phyloP scores from a whole-genome alignment of 495 filamentous ascomycete genomes.

The Penicillium maclennaniae region DNA sequence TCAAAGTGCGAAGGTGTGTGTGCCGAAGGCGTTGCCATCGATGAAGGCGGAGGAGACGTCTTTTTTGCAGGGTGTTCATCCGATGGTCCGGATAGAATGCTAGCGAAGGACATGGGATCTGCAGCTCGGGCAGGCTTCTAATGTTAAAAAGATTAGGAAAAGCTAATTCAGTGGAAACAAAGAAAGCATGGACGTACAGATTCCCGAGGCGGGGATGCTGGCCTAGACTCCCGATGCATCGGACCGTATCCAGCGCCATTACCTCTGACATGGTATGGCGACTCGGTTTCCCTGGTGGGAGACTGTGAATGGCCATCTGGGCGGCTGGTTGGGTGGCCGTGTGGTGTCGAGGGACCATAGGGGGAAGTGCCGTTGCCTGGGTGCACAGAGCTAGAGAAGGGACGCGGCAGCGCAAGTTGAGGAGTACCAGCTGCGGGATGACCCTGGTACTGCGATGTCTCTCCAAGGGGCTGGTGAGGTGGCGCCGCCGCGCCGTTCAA shows the following conservation, averaged over 20 bases:
- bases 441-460: slow-evolving; percentile 42
- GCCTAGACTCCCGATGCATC: slow-evolving; percentile 29
- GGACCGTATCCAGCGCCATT: slow-evolving; percentile 32
- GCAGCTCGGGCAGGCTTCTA: slow-evolving; percentile 64
- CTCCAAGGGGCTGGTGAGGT: slow-evolving; percentile 40
- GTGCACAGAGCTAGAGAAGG: slow-evolving; percentile 43
- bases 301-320: slow-evolving; percentile 43
- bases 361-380: slow-evolving; percentile 38
- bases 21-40: slow-evolving; percentile 22
- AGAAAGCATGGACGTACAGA: slow-evolving; percentile 23
- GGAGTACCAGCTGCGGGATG: slow-evolving; percentile 34
- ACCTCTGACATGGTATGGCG: slow-evolving; percentile 32
- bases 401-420: slow-evolving; percentile 35
- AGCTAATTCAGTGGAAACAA: background rate
- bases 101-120: slow-evolving; percentile 89
- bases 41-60: slow-evolving; percentile 29
- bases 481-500: slow-evolving; percentile 50
- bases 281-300: slow-evolving; percentile 39
- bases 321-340: slow-evolving; percentile 44
- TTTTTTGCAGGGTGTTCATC: slow-evolving; percentile 55
- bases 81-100: slow-evolving; percentile 71
- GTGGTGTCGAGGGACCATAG: slow-evolving; percentile 39
- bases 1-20: slow-evolving; percentile 12
- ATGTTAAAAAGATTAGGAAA: slow-evolving; percentile 2
- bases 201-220: slow-evolving; percentile 40